These are phyloP conservation scores for Hypoxylon sp. DNA, from an alignment of 2,329 filamentous ascomycete species.

Conservation along the genomic window DNA sequence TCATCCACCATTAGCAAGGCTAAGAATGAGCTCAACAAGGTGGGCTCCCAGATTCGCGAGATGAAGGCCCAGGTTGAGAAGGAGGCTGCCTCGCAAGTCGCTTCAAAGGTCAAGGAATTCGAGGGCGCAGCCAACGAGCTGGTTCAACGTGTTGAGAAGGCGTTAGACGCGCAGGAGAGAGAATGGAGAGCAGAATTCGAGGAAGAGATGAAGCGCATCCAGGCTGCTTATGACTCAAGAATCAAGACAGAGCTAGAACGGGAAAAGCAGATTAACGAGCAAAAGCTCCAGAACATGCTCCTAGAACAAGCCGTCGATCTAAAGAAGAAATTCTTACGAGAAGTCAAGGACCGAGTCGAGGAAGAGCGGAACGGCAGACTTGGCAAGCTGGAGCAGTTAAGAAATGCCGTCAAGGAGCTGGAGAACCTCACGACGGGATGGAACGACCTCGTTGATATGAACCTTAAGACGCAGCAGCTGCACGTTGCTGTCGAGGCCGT, in stretches of 20 bases:
- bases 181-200: slow-evolving; percentile 90
- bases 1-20: slow-evolving; percentile 84
- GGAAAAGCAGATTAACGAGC: slow-evolving; percentile 83
- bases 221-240: slow-evolving; percentile 82
- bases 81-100: slow-evolving; percentile 80
- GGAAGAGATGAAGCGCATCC: slow-evolving; percentile 84
- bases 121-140: slow-evolving; percentile 89
- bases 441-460: slow-evolving; percentile 91
- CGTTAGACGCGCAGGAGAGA: slow-evolving; percentile 83
- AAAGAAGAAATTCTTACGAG: slow-evolving; percentile 84
- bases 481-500: slow-evolving; percentile 96
- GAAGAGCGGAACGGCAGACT: slow-evolving; percentile 88
- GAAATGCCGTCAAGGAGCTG: slow-evolving; percentile 81
- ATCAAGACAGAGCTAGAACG: slow-evolving; percentile 83
- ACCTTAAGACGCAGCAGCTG: slow-evolving; percentile 94
- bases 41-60: slow-evolving; percentile 81
- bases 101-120: slow-evolving; percentile 80
- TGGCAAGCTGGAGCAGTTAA: slow-evolving; percentile 85
- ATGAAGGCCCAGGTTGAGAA: slow-evolving; percentile 78
- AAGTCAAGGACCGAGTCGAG: slow-evolving; percentile 87
- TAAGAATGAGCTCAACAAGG: slow-evolving; percentile 82
- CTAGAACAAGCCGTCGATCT: slow-evolving; percentile 91
- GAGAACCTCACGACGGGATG: slow-evolving; percentile 89
- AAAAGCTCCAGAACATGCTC: slow-evolving; percentile 85
- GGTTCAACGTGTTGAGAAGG: slow-evolving; percentile 86